A percentile compares a stretch with the other conserved stretches of the same genome.
These are phyloP conservation scores for Phytophthora pini DNA, from an alignment of 352 stramenopile genomes.

Conservation along the genomic window DNA sequence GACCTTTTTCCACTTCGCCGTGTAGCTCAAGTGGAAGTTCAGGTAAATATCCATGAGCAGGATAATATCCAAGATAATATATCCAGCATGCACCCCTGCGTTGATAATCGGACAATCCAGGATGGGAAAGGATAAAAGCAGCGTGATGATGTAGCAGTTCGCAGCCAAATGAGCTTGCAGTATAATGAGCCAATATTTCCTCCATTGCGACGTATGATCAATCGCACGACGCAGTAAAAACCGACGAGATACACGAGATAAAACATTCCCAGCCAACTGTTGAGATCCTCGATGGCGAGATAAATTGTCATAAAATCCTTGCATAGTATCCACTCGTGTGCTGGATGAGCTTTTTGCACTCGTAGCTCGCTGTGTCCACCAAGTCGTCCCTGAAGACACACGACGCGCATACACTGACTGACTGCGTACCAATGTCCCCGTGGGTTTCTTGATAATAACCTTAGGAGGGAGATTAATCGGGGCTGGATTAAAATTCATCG, in stretches of 20 bases:
- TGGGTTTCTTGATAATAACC: not conserved
- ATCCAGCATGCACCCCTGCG: slow-evolving; percentile 22
- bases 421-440: slow-evolving; percentile 43
- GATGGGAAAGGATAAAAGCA: slow-evolving; percentile 48
- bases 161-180: slow-evolving; percentile 49
- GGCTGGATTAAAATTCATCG: slow-evolving; percentile 15
- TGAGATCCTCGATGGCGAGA: slow-evolving; percentile 20
- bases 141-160: slow-evolving; percentile 49
- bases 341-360: slow-evolving; percentile 8
- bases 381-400: slow-evolving; percentile 30
- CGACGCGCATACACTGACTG: slow-evolving; percentile 53
- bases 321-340: slow-evolving; percentile 22
- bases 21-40: slow-evolving; percentile 51
- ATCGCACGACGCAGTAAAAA: slow-evolving; percentile 40
- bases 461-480: slow-evolving; percentile 20
- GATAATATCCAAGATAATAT: slow-evolving; percentile 41
- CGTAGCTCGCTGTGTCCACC: slow-evolving; percentile 9
- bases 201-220: slow-evolving; percentile 34
- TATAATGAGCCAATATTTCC: slow-evolving; percentile 46
- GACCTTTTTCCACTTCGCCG: slow-evolving; percentile 33
- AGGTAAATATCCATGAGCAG: slow-evolving; percentile 56
- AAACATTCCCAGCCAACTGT: not conserved
- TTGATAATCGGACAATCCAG: slow-evolving; percentile 26
- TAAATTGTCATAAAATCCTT: slow-evolving; percentile 54
- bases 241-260: slow-evolving; percentile 8